phyloP scores from a whole-genome alignment of 1,139 yeast species.

The Geotrichum klebahnii region DNA sequence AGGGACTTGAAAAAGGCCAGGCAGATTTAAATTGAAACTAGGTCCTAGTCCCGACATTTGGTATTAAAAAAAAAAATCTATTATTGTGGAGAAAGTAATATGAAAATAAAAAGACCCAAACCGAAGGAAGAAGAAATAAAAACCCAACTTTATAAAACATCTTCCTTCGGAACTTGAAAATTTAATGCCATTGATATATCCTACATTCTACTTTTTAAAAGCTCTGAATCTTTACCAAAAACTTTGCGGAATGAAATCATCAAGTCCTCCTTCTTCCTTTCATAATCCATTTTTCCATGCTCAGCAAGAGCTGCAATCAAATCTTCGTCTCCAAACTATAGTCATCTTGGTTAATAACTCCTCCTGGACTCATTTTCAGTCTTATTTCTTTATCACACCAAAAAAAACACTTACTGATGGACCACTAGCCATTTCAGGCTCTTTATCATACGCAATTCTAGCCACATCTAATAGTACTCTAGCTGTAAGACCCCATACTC shows the following conservation, averaged over 20 bases:
- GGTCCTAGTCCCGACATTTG: background rate
- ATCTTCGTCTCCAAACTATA: constrained; percentile 34
- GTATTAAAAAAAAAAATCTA: no score
- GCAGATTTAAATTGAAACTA: background rate
- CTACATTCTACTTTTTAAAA: constrained; percentile 26
- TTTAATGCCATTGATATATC: background rate
- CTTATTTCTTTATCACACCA: constrained; percentile 33
- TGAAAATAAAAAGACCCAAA: no score
- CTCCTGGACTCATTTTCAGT: background rate
- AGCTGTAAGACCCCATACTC: constrained; percentile 91
- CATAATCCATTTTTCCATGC: constrained; percentile 29
- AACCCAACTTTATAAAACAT: no score
- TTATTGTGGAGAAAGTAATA: no score
- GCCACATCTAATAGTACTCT: constrained; percentile 78
- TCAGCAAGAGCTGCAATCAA: constrained; percentile 30
- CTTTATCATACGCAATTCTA: constrained; percentile 49
- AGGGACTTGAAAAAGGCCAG: background rate
- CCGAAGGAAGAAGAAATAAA: no score
- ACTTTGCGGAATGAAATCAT: constrained; percentile 28
- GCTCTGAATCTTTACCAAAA: constrained; percentile 31
- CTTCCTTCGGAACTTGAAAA: background rate
- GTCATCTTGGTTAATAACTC: background rate
- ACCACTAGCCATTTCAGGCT: no score
- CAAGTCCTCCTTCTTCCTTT: constrained; percentile 28
- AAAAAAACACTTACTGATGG: no score